A percentile compares a stretch with the other conserved stretches of the same genome.
Evolutionary conservation across 2,329 filamentous ascomycete genomes (phyloP).

Genomic region (Beauveria pseudobassiana): DNA sequence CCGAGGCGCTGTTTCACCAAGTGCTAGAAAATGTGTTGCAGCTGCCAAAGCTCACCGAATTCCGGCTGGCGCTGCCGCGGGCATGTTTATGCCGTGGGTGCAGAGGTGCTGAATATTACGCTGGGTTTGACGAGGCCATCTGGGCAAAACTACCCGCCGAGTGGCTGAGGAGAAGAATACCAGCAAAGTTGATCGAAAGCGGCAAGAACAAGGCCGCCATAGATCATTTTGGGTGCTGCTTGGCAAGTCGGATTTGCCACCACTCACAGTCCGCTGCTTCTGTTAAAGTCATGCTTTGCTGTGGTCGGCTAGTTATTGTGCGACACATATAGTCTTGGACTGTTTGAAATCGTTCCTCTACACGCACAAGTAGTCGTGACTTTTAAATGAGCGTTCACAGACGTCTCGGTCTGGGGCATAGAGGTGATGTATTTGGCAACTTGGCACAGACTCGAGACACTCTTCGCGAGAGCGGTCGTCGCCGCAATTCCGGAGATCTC

Average conservation of each 20-base stretch:
- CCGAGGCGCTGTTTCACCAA: neutral
- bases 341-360: no score
- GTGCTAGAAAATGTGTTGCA: neutral
- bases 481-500: no score
- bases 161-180: neutral
- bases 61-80: neutral
- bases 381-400: no score
- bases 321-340: no score
- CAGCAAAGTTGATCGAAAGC: neutral
- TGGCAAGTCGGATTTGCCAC: neutral
- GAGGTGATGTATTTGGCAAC: no score
- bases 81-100: slow-evolving; percentile 1
- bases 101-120: neutral
- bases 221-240: neutral
- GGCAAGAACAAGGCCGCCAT: neutral
- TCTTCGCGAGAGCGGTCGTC: no score
- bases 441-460: no score
- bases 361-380: no score
- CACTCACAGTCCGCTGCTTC: neutral
- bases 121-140: neutral
- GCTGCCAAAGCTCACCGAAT: neutral
- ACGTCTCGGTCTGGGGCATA: no score
- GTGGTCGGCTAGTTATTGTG: no score
- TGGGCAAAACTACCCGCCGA: neutral
- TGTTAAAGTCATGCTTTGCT: neutral